Evolutionary conservation across 768 basidiomycete species (phyloP), one percentile per base, ranked within the genome.

Genomic region (Psilocybe tampanensis): DNA sequence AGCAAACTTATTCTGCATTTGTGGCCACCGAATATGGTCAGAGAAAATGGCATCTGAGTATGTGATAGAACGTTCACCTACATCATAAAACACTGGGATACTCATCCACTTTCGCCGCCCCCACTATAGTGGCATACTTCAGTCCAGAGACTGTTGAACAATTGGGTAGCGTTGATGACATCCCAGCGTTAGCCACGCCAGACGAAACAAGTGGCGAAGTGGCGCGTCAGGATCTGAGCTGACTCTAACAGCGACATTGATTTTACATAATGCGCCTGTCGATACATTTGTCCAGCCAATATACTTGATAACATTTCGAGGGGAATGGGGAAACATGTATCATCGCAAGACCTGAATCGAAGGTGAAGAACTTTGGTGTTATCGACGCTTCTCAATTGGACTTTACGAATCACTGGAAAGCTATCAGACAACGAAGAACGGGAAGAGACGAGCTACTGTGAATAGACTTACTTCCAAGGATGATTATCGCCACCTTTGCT

Each of bases 1-100:
- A 92, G 65, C 90, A 92, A 68, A 92, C 90, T 0, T 92, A 90
- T 67, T 90, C 89, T 8, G 89, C 89, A 24, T 89, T 80, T 62
- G 86, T 90, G 36, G 79, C 87, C n/a, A 86, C 83, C 2, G 63
- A 79, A 18, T 72, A 76, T 54, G 89, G 88, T n/a, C 80, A 81
- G 55, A 79, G 86, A 60, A 92, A 92, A 64, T 92, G 90, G 90
- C 90, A 92, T 63, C 77, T 92, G 29, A 91, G 90, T 90, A 68
- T 51, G 86, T 23, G 12, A 29, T 17, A 47, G n/a, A 47, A 55
- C 24, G 17, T 58, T 39, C 21, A 47, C 49, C 44, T 32, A 44
- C 29, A 33, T 58, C 52, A 18, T n/a, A n/a, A n/a, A n/a, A n/a
- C n/a, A n/a, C n/a, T n/a, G n/a, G 26, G 23, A 42, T 34, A 29